Conservation (phyloP, 805 yeast species). For the Wickerhamomyces mucosus region DNA sequence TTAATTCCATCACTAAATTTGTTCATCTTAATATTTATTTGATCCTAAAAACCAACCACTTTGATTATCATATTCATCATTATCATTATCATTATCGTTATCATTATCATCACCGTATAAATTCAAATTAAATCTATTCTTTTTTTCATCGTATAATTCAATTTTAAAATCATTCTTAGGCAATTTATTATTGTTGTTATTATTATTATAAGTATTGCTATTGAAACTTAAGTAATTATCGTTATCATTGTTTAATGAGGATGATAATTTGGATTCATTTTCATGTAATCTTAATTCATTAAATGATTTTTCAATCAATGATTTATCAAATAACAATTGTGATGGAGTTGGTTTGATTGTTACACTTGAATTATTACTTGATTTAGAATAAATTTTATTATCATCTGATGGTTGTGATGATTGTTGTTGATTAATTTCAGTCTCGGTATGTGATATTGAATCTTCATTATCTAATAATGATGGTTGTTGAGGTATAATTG, state of each 20-base stretch:
- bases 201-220: background rate
- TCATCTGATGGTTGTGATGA: slow-evolving; percentile 1
- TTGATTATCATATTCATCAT: slow-evolving; percentile 1
- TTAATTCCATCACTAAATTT: no score
- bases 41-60: slow-evolving; percentile 19
- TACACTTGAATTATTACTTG: background rate
- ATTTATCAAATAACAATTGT: slow-evolving; percentile 13
- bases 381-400: background rate
- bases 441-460: slow-evolving; percentile 7
- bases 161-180: slow-evolving; percentile 13
- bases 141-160: slow-evolving; percentile 19
- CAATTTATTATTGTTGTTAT: background rate
- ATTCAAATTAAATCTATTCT: slow-evolving; percentile 13
- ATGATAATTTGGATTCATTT: background rate
- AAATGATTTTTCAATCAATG: slow-evolving; percentile 16
- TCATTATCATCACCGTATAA: slow-evolving; percentile 14
- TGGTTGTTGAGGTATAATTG: no score
- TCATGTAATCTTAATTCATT: slow-evolving; percentile 6
- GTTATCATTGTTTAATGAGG: background rate
- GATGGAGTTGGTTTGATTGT: slow-evolving; percentile 3
- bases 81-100: slow-evolving; percentile 3
- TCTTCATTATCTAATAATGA: slow-evolving; percentile 1
- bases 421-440: slow-evolving; percentile 6
- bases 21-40: slow-evolving; percentile 13
- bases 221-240: no score